These are phyloP conservation scores for Blastobotrys apis DNA, from an alignment of 1,139 yeast species.

Conservation along the genomic window DNA sequence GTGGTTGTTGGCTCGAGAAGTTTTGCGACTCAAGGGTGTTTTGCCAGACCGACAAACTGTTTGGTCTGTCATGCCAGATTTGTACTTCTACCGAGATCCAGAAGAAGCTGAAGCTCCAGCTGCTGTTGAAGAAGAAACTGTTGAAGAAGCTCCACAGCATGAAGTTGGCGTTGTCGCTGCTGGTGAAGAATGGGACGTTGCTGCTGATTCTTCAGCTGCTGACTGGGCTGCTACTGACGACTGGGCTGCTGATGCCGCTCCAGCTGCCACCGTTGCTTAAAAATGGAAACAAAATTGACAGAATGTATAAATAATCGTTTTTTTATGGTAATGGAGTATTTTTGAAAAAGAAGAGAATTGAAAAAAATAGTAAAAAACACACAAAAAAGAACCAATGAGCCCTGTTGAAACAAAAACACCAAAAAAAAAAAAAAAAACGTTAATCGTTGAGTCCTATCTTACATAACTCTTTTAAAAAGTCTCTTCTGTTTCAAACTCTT, in stretches of 20 bases:
- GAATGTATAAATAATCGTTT: constrained; percentile 1
- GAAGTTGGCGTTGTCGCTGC: constrained; percentile 55
- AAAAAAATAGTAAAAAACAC: background rate
- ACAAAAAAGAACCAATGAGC: background rate
- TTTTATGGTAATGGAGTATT: constrained; percentile 11
- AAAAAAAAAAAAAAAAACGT: too few relatives aligned
- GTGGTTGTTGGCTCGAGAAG: constrained; percentile 99
- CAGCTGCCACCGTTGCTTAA: constrained; percentile 30
- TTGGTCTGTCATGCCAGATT: constrained; percentile 99
- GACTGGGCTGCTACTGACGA: constrained; percentile 52
- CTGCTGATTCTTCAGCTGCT: constrained; percentile 53
- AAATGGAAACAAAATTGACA: constrained; percentile 10
- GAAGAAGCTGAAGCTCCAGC: constrained; percentile 93
- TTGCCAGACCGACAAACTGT: constrained; percentile 94
- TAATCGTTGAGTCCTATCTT: too few relatives aligned
- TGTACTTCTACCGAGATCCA: constrained; percentile 99
- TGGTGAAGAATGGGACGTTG: constrained; percentile 77
- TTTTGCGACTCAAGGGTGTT: constrained; percentile 97
- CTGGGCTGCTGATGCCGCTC: constrained; percentile 69
- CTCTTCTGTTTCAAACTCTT: constrained; percentile 31
- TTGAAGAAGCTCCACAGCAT: constrained; percentile 62
- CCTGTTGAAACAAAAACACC: too few relatives aligned
- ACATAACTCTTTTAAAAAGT: constrained; percentile 22
- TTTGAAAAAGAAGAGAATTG: background rate
- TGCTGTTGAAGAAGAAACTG: constrained; percentile 57